Evolutionary conservation across 2,329 filamentous ascomycete genomes (phyloP).

Genomic region (Diaporthe longicolla): DNA sequence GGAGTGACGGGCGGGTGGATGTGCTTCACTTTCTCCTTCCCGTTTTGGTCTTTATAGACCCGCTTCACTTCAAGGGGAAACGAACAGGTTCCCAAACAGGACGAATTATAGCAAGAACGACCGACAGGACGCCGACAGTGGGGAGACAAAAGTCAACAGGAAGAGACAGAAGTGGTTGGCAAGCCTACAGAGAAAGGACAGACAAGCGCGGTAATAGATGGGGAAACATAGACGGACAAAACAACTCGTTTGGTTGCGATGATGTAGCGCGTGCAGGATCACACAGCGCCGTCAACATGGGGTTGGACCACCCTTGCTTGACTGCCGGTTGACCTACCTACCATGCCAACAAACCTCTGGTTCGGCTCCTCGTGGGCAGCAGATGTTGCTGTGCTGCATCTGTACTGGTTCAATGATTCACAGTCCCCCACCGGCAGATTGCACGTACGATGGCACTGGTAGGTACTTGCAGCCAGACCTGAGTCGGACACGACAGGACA

Average conservation of each 20-base stretch:
- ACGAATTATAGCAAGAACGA: background rate
- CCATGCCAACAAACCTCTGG: background rate
- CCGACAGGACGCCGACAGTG: background rate
- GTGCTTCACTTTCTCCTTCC: background rate
- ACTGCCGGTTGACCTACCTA: background rate
- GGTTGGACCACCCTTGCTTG: slow-evolving; percentile 8
- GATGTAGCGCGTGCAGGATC: slow-evolving; percentile 17
- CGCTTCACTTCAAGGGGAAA: background rate
- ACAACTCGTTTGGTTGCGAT: background rate
- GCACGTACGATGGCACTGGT: background rate
- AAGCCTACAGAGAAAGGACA: slow-evolving; percentile 13
- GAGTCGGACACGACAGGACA: background rate
- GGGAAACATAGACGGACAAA: no score
- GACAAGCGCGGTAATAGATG: background rate
- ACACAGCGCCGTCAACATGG: background rate
- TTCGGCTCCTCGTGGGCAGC: background rate
- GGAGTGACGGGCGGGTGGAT: background rate
- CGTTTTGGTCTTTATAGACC: background rate
- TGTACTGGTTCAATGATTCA: slow-evolving; percentile 8
- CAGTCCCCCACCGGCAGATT: background rate
- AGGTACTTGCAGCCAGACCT: background rate
- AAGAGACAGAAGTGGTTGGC: background rate
- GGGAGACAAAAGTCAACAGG: background rate
- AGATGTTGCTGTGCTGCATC: background rate
- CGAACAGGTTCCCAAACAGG: background rate